Percentiles rank a stretch among this genome's conserved stretches.
Evolutionary conservation across 2,329 filamentous ascomycete genomes (phyloP).

Genomic region (Diaporthe sp.): DNA sequence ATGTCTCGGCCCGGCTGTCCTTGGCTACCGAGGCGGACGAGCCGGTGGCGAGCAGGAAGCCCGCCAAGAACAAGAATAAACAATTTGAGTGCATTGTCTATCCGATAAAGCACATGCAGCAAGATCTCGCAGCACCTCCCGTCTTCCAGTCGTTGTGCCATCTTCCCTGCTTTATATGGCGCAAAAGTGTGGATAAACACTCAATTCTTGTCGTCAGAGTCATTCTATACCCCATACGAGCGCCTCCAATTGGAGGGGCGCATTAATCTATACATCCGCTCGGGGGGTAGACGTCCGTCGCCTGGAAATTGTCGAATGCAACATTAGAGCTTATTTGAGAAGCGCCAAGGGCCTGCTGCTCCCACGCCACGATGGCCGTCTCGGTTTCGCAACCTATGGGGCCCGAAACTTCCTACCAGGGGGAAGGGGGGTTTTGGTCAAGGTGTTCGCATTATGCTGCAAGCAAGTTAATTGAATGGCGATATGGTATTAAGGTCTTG

Average conservation of each 20-base stretch:
- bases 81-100: constrained; percentile 20
- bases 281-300: constrained; percentile 13
- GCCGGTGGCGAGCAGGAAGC: constrained; percentile 1
- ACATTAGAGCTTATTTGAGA: background rate
- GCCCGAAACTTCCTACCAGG: too few species aligned
- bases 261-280: constrained; percentile 1
- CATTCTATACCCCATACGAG: background rate
- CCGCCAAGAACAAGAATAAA: background rate
- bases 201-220: background rate
- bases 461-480: too few species aligned
- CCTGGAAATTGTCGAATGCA: background rate
- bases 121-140: background rate
- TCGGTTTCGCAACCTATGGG: background rate
- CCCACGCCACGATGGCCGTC: too few species aligned
- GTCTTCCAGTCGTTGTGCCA: background rate
- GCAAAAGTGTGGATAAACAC: background rate
- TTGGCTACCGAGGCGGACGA: background rate
- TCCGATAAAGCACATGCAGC: background rate
- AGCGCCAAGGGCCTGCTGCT: background rate
- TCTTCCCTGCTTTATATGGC: background rate
- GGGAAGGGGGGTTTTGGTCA: too few species aligned
- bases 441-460: too few species aligned
- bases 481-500: too few species aligned
- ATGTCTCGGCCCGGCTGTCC: constrained; percentile 2
- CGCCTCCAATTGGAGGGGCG: background rate